A percentile compares a stretch with the other conserved stretches of the same genome.
These are phyloP conservation scores for Isatis lusitanica DNA, from an alignment of 441 rosid species.

Conservation along the genomic window DNA sequence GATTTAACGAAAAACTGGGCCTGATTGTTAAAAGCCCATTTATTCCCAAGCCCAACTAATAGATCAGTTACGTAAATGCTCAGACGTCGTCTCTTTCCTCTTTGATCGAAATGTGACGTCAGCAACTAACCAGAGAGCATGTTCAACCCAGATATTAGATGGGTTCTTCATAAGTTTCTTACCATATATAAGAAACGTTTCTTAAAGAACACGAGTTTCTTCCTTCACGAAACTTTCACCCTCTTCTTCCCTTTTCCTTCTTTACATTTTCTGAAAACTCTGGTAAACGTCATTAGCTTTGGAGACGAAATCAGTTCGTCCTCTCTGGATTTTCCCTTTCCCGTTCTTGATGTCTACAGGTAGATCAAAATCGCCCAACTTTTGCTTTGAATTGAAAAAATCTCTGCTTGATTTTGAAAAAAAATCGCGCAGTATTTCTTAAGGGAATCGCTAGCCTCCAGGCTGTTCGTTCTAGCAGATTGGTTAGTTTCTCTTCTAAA, in stretches of 20 bases:
- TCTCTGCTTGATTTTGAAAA: constrained; percentile 30
- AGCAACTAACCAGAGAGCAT: background rate
- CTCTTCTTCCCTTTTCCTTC: background rate
- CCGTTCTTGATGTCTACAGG: background rate
- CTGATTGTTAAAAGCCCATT: background rate
- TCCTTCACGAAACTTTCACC: background rate
- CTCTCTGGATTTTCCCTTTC: background rate
- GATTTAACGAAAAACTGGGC: background rate
- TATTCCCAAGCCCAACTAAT: background rate
- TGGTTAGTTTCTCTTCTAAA: constrained; percentile 32
- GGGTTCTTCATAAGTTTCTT: no score
- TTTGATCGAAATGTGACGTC: constrained; percentile 16
- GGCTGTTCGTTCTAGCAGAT: constrained; percentile 47
- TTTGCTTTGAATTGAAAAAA: constrained; percentile 1
- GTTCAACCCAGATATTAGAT: no score
- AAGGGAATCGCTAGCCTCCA: constrained; percentile 50
- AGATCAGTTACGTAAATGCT: background rate
- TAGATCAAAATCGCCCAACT: background rate
- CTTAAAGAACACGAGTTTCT: no score
- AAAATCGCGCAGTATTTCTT: constrained; percentile 57
- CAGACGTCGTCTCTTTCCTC: constrained; percentile 14
- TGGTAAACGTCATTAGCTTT: background rate
- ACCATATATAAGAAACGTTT: no score
- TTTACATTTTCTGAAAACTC: background rate
- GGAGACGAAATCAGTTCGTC: background rate